phyloP scores from a whole-genome alignment of 2,329 filamentous ascomycete genomes.

The Plectosphaerella plurivora region DNA sequence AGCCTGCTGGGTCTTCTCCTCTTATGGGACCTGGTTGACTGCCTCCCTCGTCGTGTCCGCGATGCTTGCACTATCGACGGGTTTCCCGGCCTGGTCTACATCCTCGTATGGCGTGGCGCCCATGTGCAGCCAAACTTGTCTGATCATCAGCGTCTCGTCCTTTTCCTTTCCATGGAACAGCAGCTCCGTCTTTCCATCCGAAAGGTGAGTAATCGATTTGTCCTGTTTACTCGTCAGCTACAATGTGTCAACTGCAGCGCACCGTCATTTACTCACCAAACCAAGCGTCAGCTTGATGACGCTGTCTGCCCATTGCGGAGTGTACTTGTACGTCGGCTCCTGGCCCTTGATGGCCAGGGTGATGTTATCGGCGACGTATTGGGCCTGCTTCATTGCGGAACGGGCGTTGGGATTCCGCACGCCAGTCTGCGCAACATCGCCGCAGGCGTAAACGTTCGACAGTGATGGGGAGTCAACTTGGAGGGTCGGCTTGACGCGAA shows the following conservation, averaged over 20 bases:
- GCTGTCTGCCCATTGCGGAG: slow-evolving; percentile 39
- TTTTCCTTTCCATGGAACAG: slow-evolving; percentile 35
- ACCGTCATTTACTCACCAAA: slow-evolving; percentile 31
- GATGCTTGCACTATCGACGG: neutral
- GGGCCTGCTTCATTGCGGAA: slow-evolving; percentile 48
- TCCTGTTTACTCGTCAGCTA: slow-evolving; percentile 25
- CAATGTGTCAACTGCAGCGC: neutral
- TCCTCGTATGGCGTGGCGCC: slow-evolving; percentile 42
- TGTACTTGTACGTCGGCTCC: slow-evolving; percentile 31
- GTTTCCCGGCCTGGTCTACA: slow-evolving; percentile 5
- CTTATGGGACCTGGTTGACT: neutral
- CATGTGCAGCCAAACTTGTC: slow-evolving; percentile 35
- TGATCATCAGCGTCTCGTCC: slow-evolving; percentile 38
- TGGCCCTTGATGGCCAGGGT: slow-evolving; percentile 38
- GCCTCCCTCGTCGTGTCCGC: slow-evolving; percentile 2
- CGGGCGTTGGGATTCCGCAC: slow-evolving; percentile 49
- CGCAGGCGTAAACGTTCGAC: slow-evolving; percentile 56
- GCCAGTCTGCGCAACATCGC: slow-evolving; percentile 55
- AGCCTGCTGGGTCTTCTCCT: neutral
- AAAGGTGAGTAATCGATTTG: slow-evolving; percentile 37
- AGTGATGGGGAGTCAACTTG: slow-evolving; percentile 46
- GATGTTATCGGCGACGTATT: slow-evolving; percentile 50
- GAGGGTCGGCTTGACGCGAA: slow-evolving; percentile 51
- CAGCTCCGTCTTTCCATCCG: slow-evolving; percentile 37
- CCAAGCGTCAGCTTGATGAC: slow-evolving; percentile 51